Base-by-base conservation (phyloP, 192 early-diverging fungal genomes). In the Backusella liffmaniae region DNA sequence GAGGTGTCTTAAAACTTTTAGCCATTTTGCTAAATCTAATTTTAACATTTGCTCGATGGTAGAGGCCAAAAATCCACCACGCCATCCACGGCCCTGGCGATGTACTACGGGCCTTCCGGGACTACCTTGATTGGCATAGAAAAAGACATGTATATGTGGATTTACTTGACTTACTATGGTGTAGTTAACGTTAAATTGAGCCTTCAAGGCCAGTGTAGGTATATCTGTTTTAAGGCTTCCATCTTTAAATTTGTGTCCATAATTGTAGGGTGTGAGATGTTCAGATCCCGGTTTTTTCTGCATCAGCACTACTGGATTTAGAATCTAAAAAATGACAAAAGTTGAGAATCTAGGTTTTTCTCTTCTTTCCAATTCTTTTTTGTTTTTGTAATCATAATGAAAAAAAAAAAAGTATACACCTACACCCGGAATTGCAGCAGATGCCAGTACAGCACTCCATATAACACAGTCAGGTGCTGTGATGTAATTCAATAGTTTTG, bases 161-260 rank as follows among this genome's bases (percentile, higher is more conserved):
- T 97, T 96, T 35, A 95, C 92, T 81, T 96, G 95, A 78, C 86
- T 86, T 21, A 96, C 94, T 30, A 97, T 86, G 9, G 92, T 93
- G 79, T 92, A 94, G 73, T 94, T 93, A 75, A 97, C 94, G 76
- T 94, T 93, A 72, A 93, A 94, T 59, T 90, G 85, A 32, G 87
- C 88, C 26, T 94, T 86, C 59, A 97, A 80, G 34, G 91, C 88
- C 59, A 90, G 82, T 66, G 90, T 86, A 13, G 97, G 96, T 37
- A 94, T 91, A 66, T 93, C 94, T 36, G 89, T 92, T 44, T 91
- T 86, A 59, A 98, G 86, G 32, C 91, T 92, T 15, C 97, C 97
- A 83, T 98, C 97, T 35, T 95, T 90, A 92, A 92, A 98, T 56
- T 86, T 76, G 10, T 86, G 83, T 65, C 97, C 88, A 66, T 91